Evolutionary conservation across 208 protist species (phyloP).

Genomic region (Histomonas meleagridis): DNA sequence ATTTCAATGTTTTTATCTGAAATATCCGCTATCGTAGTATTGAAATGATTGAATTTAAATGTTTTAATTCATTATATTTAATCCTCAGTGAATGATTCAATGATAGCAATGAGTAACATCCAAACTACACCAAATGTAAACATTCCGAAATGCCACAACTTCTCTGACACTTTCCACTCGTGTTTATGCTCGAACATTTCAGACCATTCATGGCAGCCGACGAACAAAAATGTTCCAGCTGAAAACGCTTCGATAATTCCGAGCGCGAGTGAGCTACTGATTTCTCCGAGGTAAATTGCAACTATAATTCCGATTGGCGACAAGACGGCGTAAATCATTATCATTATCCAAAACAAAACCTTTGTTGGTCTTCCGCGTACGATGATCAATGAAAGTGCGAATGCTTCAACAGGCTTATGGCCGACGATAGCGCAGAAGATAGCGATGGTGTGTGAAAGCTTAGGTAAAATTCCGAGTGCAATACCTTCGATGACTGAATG

Average conservation of each 20-base stretch:
- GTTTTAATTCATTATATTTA: too few relatives aligned
- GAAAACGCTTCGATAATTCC: not conserved
- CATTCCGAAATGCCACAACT: not conserved
- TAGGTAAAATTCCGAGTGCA: not conserved
- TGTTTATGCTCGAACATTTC: not conserved
- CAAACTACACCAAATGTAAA: not conserved
- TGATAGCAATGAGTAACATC: not conserved
- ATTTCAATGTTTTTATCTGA: too few relatives aligned
- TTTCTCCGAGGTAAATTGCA: not conserved
- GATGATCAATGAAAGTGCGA: not conserved
- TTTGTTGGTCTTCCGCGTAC: not conserved
- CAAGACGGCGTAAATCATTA: not conserved
- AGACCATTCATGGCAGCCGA: not conserved
- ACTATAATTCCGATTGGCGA: not conserved
- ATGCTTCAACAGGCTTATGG: slow-evolving; percentile 31
- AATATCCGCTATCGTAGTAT: too few relatives aligned
- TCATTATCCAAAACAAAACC: not conserved
- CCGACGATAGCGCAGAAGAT: not conserved
- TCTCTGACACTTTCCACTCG: not conserved
- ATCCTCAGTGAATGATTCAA: not conserved
- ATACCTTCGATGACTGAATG: slow-evolving; percentile 18
- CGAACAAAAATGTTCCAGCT: not conserved
- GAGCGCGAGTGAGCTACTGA: not conserved
- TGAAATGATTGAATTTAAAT: too few relatives aligned
- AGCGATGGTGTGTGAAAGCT: not conserved